phyloP scores from a whole-genome alignment of 257 asterid species.

The Rehmannia glutinosa region DNA sequence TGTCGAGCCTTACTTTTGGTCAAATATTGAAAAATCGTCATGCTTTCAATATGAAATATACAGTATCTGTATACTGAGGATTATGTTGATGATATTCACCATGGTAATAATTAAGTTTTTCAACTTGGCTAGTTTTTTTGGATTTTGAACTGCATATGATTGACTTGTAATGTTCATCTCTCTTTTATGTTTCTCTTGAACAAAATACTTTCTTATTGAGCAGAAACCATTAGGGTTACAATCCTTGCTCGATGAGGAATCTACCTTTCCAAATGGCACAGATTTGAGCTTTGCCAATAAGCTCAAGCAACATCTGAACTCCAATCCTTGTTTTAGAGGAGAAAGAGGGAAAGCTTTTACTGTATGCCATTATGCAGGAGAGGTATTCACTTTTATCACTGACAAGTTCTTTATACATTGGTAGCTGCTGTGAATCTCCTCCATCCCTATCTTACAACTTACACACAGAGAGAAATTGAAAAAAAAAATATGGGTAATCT shows the following conservation, averaged over 20 bases:
- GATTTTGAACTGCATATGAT: conserved; percentile 1
- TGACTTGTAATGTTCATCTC: background rate
- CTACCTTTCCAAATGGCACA: conserved; percentile 85
- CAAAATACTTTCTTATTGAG: conserved; percentile 17
- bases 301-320: conserved; percentile 71
- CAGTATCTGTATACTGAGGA: too few relatives aligned
- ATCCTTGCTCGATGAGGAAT: conserved; percentile 84
- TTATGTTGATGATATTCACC: background rate
- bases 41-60: background rate
- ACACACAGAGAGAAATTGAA: background rate
- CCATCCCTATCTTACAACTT: background rate
- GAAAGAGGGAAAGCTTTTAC: conserved; percentile 70
- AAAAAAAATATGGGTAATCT: background rate
- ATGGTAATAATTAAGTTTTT: too few relatives aligned
- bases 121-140: too few relatives aligned
- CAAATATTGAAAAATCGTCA: background rate
- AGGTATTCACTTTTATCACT: conserved; percentile 38
- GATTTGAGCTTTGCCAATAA: conserved; percentile 85
- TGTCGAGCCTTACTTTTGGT: background rate
- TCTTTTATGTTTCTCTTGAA: background rate
- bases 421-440: background rate
- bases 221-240: conserved; percentile 84
- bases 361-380: conserved; percentile 82
- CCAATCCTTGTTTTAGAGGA: conserved; percentile 68
- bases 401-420: background rate